phyloP scores from a whole-genome alignment of 1,284 basidiomycete species.

The Leccinum fuscescens region DNA sequence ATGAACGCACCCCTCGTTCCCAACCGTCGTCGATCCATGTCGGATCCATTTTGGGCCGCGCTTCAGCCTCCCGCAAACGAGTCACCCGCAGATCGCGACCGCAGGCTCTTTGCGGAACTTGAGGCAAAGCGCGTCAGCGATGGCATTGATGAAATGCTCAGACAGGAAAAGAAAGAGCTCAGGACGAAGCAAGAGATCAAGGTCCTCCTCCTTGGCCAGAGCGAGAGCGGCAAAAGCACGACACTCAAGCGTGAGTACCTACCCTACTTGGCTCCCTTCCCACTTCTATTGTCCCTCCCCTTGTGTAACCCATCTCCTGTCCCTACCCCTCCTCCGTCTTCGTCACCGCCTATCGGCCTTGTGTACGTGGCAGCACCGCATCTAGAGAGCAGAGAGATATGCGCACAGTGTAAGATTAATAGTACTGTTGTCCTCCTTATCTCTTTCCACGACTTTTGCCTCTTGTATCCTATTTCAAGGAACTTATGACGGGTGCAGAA shows the following conservation, averaged over 20 bases:
- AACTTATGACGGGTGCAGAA: slow-evolving; percentile 45
- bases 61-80: slow-evolving; percentile 71
- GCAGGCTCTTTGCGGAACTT: slow-evolving; percentile 58
- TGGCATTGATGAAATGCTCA: slow-evolving; percentile 73
- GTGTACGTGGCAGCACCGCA: background rate
- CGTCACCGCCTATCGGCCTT: background rate
- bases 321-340: background rate
- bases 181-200: slow-evolving; percentile 63
- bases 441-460: slow-evolving; percentile 3
- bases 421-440: slow-evolving; percentile 1
- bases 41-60: slow-evolving; percentile 67
- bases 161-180: slow-evolving; percentile 56
- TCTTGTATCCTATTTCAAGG: background rate
- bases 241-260: slow-evolving; percentile 75
- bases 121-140: slow-evolving; percentile 73
- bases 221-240: slow-evolving; percentile 79
- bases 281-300: slow-evolving; percentile 6
- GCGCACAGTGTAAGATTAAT: slow-evolving; percentile 4
- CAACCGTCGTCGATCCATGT: slow-evolving; percentile 47
- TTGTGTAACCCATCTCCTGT: background rate
- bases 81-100: slow-evolving; percentile 58
- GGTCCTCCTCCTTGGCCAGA: slow-evolving; percentile 76
- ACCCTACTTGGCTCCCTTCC: slow-evolving; percentile 8
- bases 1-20: slow-evolving; percentile 33
- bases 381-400: slow-evolving; percentile 1